Evolutionary conservation across 805 yeast genomes (phyloP), one percentile per base, ranked within the genome.

Genomic region (Candida ponderosae): DNA sequence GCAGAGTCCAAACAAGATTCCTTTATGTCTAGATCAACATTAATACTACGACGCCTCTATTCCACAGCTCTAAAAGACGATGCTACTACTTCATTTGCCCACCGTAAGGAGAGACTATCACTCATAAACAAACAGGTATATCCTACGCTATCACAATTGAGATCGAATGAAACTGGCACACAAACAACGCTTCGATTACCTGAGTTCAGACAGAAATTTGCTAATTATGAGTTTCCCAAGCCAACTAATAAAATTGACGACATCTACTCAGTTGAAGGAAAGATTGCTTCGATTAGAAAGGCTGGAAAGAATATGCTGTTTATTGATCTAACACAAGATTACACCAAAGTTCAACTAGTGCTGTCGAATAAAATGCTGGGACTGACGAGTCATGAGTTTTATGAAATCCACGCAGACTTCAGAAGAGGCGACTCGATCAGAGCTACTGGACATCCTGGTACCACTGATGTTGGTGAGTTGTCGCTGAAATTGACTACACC

Each of bases 381-480:
- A 0, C 26, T 71, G 6, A 43, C 62, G 1, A 63, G 59, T 18
- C 71, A 64, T 0, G 67, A 66, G 30, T 79, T 77, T 43, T 50
- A 52, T 4, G 40, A 44, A 20, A 43, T 44, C n/a, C 53, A 53
- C 46, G 54, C 54, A 4, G 53, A 60, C 23, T 59, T 87, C 29
- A 66, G 80, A 34, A 71, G 72, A 18, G 96, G 96, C 0, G 98
- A 90, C 51, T 72, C 70, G 32, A 61, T 90, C 4, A 60, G 74
- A 7, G 75, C 80, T 18, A 49, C 59, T 4, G 98, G 98, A 0
- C 53, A 47, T 18, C 88, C 96, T 0, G 85, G 90, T 19, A 55
- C 72, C 3, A 85, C 97, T 0, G 76, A 79, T 38, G 75, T 76
- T 4, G 93, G 90, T 1, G 95, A 89, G 45, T 60, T 88, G 7